Base-by-base conservation (phyloP, 768 basidiomycete genomes). In the Leucocoprinus birnbaumii region DNA sequence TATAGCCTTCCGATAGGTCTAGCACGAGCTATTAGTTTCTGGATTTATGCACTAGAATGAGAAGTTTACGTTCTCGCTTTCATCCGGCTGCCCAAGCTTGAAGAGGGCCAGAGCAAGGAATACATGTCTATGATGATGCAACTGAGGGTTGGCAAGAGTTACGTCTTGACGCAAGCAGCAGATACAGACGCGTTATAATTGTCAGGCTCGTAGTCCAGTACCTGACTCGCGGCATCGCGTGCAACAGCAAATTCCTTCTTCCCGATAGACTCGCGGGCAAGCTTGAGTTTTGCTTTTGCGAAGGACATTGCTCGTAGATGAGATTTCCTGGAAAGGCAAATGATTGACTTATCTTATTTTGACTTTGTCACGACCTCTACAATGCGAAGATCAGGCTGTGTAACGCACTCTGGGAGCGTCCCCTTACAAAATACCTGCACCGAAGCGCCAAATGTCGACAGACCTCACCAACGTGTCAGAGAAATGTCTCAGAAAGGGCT, bases 111-210 rank as follows among this genome's bases (percentile, higher is more conserved):
- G 72, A 2, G 86, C 94, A 24, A 91, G 78, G 65, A 94, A 97
- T 21, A 97, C 88, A 66, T 89, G 82, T 3, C 95, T 98, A 66
- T 41, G 22, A 66, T 41, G 22, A 43, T 14, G 9, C 2, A 11
- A 25, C 2, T 27, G 24, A 26, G n/a, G 21, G 34, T 27, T 11
- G 18, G 5, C n/a, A n/a, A 35, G 31, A 31, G 31, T 9, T 18
- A 46, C 25, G 22, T 16, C 13, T 26, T 16, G 14, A 58, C 25
- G 24, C 24, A 46, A 25, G 16, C 5, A 24, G 25, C 42, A 31
- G 56, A 34, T 41, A 79, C 87, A 63, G 66, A 95, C 93, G 91
- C 94, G 63, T 89, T 85, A 65, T 96, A 96, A 63, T 93, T 94
- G 41, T 83, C 80, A 1, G 86, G 79, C 54, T 97, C 94, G 59